phyloP scores from a whole-genome alignment of 345 rosid genomes.

The Clausena lansium region DNA sequence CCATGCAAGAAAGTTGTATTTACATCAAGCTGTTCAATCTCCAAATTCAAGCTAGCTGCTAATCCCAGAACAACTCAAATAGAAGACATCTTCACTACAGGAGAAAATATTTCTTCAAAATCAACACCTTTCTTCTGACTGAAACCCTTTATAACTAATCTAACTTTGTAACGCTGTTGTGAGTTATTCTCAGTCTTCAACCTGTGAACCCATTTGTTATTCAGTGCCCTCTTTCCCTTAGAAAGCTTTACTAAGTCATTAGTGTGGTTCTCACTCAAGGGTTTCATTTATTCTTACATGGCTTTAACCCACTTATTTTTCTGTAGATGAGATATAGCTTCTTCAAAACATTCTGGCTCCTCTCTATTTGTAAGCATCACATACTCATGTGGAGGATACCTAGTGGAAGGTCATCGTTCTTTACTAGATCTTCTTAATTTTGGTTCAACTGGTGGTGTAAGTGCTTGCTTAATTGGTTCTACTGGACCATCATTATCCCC shows the following conservation, averaged over 20 bases:
- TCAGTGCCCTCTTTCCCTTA: too few species aligned
- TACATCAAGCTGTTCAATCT: too few species aligned
- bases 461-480: not conserved
- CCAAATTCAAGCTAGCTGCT: too few species aligned
- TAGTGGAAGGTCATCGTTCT: not conserved
- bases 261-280: conserved; percentile 10
- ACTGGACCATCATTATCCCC: not conserved
- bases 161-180: too few species aligned
- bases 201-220: too few species aligned
- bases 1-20: too few species aligned
- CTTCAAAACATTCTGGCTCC: not conserved
- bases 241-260: conserved; percentile 5
- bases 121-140: not conserved
- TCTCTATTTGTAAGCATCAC: too few species aligned
- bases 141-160: too few species aligned
- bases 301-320: not conserved
- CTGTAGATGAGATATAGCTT: not conserved
- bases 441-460: not conserved
- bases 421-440: not conserved
- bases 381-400: too few species aligned
- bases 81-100: not conserved
- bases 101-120: conserved; percentile 1
- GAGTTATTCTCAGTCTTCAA: too few species aligned
- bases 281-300: not conserved
- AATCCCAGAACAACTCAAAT: too few species aligned